Percentiles rank a stretch among this genome's conserved stretches.
Conservation (phyloP, 371 early-diverging fungal genomes). For the Mucor lusitanicus region DNA sequence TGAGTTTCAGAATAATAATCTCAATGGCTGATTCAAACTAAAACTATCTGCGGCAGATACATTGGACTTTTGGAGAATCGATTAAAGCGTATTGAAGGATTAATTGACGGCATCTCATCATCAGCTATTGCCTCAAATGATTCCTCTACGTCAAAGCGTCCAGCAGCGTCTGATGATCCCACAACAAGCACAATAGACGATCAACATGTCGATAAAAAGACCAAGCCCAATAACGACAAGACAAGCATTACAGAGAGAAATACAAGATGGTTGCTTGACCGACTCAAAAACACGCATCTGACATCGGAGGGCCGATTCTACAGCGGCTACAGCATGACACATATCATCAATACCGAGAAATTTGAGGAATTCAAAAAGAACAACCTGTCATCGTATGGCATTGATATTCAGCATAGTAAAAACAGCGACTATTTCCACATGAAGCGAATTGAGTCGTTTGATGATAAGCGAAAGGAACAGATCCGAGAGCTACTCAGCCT, state of each 20-base stretch:
- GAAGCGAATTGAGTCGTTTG: conserved; percentile 18
- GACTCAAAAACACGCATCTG: neutral
- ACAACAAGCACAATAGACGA: neutral
- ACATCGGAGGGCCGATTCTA: conserved; percentile 2
- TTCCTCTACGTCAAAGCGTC: neutral
- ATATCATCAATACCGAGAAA: neutral
- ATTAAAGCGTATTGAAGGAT: conserved; percentile 12
- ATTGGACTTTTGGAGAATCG: conserved; percentile 7
- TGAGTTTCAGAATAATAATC: neutral
- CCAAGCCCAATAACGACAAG: neutral
- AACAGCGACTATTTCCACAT: conserved; percentile 23
- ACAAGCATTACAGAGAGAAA: neutral
- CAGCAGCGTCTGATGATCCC: neutral
- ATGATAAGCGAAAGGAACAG: conserved; percentile 6
- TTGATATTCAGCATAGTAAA: conserved; percentile 14
- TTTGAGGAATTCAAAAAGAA: neutral
- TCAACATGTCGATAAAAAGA: neutral
- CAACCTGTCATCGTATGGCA: neutral
- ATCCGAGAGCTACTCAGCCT: conserved; percentile 10
- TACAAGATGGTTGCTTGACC: neutral
- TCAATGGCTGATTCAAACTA: neutral
- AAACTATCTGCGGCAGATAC: neutral
- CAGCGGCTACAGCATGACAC: neutral
- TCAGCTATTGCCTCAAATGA: neutral
- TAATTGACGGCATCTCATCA: conserved; percentile 1